Evolutionary conservation across 73 alveolate genomes (phyloP).

Genomic region (Durusdinium trenchii): DNA sequence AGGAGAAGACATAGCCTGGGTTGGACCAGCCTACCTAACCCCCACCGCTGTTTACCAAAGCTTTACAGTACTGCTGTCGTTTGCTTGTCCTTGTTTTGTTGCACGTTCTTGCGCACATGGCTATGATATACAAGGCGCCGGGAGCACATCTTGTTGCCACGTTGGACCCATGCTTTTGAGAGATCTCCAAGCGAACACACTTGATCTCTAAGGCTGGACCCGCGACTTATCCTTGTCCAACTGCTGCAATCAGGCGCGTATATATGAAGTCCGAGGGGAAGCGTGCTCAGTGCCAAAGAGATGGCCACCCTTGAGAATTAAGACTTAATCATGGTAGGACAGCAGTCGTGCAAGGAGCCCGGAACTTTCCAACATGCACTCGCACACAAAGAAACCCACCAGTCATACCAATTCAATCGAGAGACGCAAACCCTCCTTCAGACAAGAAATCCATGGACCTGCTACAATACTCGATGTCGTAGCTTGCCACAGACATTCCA

Average conservation of each 20-base stretch:
- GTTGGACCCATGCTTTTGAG: background rate
- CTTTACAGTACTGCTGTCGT: background rate
- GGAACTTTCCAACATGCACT: too few species aligned
- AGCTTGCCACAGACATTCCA: background rate
- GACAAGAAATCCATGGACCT: background rate
- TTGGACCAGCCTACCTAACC: background rate
- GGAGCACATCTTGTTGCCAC: background rate
- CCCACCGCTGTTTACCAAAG: background rate
- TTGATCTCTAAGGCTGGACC: background rate
- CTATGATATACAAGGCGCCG: background rate
- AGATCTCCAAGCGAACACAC: background rate
- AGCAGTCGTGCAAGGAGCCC: too few species aligned
- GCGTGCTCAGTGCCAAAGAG: background rate
- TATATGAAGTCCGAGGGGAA: background rate
- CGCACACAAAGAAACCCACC: too few species aligned
- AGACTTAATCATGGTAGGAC: background rate
- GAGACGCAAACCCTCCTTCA: background rate
- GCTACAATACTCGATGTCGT: background rate
- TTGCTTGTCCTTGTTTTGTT: background rate
- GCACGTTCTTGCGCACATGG: background rate
- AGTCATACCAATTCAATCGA: too few species aligned
- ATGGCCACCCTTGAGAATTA: background rate
- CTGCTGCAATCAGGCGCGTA: slow-evolving; percentile 56
- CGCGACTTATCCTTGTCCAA: slow-evolving; percentile 9
- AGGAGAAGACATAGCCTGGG: background rate